phyloP scores from a whole-genome alignment of 345 rosid species.

The Gossypium arboreum region DNA sequence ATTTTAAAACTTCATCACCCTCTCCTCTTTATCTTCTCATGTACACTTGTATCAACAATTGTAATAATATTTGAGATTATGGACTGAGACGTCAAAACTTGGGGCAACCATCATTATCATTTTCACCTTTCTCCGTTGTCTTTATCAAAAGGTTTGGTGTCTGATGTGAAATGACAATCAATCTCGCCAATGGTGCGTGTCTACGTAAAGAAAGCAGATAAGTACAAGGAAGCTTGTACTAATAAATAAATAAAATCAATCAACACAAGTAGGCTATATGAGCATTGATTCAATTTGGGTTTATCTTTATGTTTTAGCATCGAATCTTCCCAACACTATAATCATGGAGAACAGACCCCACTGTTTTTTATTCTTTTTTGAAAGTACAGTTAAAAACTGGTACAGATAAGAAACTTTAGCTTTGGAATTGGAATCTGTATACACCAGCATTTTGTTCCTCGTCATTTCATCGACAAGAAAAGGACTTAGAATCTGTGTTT shows the following conservation, averaged over 20 bases:
- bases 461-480: neutral
- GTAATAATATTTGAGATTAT: no score
- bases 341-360: neutral
- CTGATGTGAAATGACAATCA: neutral
- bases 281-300: neutral
- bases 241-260: neutral
- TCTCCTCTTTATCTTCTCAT: no score
- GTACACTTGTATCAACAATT: no score
- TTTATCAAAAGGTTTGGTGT: neutral
- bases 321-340: neutral
- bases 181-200: neutral
- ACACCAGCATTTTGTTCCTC: neutral
- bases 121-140: neutral
- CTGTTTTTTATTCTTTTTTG: neutral
- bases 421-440: neutral
- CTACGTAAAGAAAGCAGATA: no score
- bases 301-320: neutral
- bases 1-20: no score
- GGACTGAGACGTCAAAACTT: no score
- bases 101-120: neutral
- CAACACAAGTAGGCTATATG: neutral
- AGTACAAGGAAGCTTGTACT: neutral
- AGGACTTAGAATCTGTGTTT: neutral
- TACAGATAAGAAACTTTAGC: no score
- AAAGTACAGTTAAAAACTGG: no score